Percentiles rank a stretch among this genome's conserved stretches.
Conservation (phyloP, 345 rosid species). For the Boechera retrofracta region DNA sequence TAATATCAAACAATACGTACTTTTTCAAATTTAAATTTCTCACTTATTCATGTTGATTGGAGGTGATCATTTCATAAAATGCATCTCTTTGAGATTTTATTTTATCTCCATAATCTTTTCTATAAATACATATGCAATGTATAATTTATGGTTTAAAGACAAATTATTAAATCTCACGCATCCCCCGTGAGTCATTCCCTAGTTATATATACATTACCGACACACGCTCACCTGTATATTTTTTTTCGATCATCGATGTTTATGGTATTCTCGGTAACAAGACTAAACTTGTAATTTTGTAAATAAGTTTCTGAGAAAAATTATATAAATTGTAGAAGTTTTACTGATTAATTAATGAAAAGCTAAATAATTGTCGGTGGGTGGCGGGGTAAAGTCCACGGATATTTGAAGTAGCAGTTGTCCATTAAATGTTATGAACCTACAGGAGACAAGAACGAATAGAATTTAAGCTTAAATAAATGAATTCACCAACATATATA, state of each 20-base stretch:
- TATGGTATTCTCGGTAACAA: background rate
- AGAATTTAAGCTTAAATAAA: conserved; percentile 29
- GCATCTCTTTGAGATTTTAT: too few species aligned
- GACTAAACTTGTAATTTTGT: too few species aligned
- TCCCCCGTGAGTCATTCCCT: too few species aligned
- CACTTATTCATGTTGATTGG: too few species aligned
- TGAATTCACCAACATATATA: conserved; percentile 37
- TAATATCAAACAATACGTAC: too few species aligned
- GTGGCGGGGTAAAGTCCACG: conserved; percentile 23
- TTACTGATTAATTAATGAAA: background rate
- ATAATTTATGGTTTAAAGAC: too few species aligned
- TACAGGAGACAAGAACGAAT: conserved; percentile 22
- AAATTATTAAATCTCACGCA: too few species aligned
- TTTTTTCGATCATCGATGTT: background rate
- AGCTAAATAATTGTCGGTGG: conserved; percentile 31
- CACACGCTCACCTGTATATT: background rate
- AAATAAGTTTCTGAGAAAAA: background rate
- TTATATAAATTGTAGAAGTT: background rate
- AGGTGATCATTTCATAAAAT: too few species aligned
- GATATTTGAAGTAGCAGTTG: conserved; percentile 23
- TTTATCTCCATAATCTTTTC: too few species aligned
- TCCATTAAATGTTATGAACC: conserved; percentile 29
- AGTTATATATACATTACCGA: background rate
- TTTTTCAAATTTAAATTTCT: too few species aligned
- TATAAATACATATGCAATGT: too few species aligned